Base-by-base conservation (phyloP, 2,329 filamentous ascomycete genomes). In the Exserohilum turcica region DNA sequence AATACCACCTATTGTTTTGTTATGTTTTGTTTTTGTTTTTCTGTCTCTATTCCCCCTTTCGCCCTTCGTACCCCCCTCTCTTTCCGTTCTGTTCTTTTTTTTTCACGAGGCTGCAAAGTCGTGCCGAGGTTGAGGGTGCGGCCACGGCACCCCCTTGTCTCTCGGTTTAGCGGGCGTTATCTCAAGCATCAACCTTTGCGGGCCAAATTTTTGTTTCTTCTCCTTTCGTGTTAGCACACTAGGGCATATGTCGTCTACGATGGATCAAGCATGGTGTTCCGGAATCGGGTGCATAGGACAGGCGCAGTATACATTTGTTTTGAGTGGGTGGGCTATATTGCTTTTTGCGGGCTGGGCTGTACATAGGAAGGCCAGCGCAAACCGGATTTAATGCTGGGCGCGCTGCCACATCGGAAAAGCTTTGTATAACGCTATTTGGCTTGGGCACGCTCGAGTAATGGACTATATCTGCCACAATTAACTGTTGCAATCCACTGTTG, bases 151-250 rank as follows among this genome's bases (percentile, higher is more conserved):
- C 38, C 49, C 47, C 36, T 36, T 44, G 48, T 50, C 48, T 32
- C 40, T 56, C 29, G 33, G 37, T 46, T 52, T 52, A 53, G 59
- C 63, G 59, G 66, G 68, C 65, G 67, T 70, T 67, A 40, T 45
- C 48, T 63, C 57, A 70, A 56, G 56, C 46, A 53, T 36, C 44
- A 42, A 57, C 64, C 64, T 57, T 64, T 61, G 59, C 57, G 57
- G 61, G 67, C 57, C 59, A 69, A 70, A 71, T 56, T 52, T 61
- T 35, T 42, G 53, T 50, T 56, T 61, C 61, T 55, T 33, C 44
- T 55, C 48, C 53, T 48, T 46, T 38, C 57, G 63, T 57, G 43
- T 63, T 60, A 57, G 66, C 65, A 70, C 60, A 56, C 56, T 54
- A 57, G 52, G 57, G 53, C 39, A 45, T 38, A 54, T 57, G 29